Percentiles rank a stretch among this genome's conserved stretches.
These are phyloP conservation scores for Wallacemonas sp. DNA, from an alignment of 208 protist genomes.

Conservation along the genomic window DNA sequence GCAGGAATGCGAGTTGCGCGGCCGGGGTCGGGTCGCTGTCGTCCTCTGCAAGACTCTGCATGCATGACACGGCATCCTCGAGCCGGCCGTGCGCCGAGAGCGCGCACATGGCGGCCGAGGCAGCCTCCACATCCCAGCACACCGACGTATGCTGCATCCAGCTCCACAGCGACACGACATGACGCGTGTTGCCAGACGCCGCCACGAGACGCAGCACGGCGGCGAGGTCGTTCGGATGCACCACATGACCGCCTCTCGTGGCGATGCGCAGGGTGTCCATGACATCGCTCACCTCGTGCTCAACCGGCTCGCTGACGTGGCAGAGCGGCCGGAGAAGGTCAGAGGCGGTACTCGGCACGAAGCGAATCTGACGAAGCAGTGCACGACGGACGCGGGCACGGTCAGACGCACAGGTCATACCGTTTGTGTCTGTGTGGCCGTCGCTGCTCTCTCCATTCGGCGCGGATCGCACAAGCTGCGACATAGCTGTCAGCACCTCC, in stretches of 20 bases:
- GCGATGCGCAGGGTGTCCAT: conserved; percentile 47
- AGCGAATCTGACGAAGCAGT: conserved; percentile 47
- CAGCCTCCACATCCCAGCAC: conserved; percentile 61
- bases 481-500: conserved; percentile 35
- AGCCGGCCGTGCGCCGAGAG: conserved; percentile 37
- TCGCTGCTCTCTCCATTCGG: neutral
- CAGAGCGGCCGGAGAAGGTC: conserved; percentile 55
- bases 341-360: conserved; percentile 36
- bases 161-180: conserved; percentile 51
- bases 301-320: conserved; percentile 26
- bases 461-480: conserved; percentile 7
- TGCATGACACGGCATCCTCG: conserved; percentile 56
- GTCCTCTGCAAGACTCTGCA: conserved; percentile 63
- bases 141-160: conserved; percentile 87
- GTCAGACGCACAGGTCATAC: neutral
- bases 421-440: neutral
- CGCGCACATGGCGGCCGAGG: conserved; percentile 56
- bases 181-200: conserved; percentile 25
- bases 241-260: conserved; percentile 29
- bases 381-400: conserved; percentile 32
- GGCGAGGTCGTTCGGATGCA: conserved; percentile 61
- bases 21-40: conserved; percentile 42
- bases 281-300: conserved; percentile 38
- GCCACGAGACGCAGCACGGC: conserved; percentile 48
- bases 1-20: conserved; percentile 61